Conservation (phyloP, 2,329 filamentous ascomycete genomes). For the Plectosphaerella cucumerina region DNA sequence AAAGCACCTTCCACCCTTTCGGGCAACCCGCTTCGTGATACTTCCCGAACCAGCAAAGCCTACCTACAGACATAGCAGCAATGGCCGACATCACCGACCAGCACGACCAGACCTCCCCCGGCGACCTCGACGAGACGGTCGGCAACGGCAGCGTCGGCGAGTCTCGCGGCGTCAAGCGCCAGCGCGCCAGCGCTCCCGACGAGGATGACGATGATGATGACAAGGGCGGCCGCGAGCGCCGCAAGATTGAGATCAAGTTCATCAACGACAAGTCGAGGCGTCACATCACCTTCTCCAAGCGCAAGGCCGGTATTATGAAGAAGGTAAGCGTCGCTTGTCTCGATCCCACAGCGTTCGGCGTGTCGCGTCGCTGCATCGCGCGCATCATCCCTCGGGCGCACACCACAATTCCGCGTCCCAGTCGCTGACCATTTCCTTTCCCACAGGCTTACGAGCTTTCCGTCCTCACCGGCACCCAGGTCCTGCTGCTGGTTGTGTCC, state of each 20-base stretch:
- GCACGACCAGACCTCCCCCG: conserved; percentile 71
- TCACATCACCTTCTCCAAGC: conserved; percentile 99
- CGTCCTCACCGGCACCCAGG: conserved; percentile 95
- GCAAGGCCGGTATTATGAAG: conserved; percentile 99
- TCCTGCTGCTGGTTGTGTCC: conserved; percentile 91
- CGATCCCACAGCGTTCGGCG: not conserved
- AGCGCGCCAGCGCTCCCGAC: conserved; percentile 75
- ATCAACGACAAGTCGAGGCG: conserved; percentile 99
- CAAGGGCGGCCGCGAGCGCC: conserved; percentile 93
- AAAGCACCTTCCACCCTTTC: conserved; percentile 59
- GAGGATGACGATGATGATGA: conserved; percentile 98
- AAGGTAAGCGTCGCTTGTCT: conserved; percentile 66
- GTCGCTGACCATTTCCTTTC: conserved; percentile 8
- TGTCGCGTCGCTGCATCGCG: not conserved
- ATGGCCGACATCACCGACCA: conserved; percentile 81
- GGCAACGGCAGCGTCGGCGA: conserved; percentile 62
- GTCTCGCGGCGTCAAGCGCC: conserved; percentile 83
- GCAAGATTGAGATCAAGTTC: conserved; percentile 99
- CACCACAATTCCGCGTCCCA: not conserved
- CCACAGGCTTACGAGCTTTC: conserved; percentile 90
- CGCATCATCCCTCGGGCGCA: not conserved
- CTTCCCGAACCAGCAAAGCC: conserved; percentile 7
- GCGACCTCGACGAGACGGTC: conserved; percentile 67
- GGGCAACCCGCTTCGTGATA: conserved; percentile 48
- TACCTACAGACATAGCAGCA: conserved; percentile 19